Base-by-base conservation (phyloP, 225 moss, liverwort and hornwort species). In the Bryoerythrophyllum caledonicum region DNA sequence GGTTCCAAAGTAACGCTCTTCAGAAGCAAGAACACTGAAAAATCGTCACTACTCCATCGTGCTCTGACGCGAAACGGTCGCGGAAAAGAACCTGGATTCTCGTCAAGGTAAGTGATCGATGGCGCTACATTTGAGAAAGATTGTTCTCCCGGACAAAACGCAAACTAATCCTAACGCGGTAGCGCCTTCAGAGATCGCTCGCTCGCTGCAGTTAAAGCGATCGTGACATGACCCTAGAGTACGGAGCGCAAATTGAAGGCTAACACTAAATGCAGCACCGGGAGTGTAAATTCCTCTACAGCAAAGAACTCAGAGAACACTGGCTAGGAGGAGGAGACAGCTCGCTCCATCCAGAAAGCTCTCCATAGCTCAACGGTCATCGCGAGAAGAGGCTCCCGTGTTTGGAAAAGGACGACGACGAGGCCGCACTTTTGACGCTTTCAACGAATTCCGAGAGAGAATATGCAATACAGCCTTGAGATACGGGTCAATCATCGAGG, bases 41-140 rank as follows among this genome's bases (percentile, higher is more conserved):
- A 71, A 60, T 59, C 20, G 30, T 14, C 26, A 25, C 37, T 51
- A 63, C 43, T 62, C 63, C 63, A 62, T 51, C 26, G 54, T 41
- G 41, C 43, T 30, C 61, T 20, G 21, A 34, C 38, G 73, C 68
- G 27, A 68, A 82, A 82, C 82, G 78, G 74, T 52, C 43, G 32
- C 24, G 46, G 21, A 32, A 16, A 7, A 21, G 32, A 65, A 61
- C 26, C 37, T 19, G 56, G 9, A 27, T 14, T 28, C 34, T 57
- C 52, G 74, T 64, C 74, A 60, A 70, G 23, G 55, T 6, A 44
- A 72, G 71, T 72, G 72, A 28, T 35, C 38, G 38, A 38, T 32
- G 32, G 32, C 32, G 32, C 32, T 32, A n/a, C n/a, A n/a, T n/a
- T n/a, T n/a, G n/a, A n/a, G n/a, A n/a, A n/a, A n/a, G n/a, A 3